Evolutionary conservation across 1,284 basidiomycete species (phyloP).

Genomic region (Garcileccinum viscosum): DNA sequence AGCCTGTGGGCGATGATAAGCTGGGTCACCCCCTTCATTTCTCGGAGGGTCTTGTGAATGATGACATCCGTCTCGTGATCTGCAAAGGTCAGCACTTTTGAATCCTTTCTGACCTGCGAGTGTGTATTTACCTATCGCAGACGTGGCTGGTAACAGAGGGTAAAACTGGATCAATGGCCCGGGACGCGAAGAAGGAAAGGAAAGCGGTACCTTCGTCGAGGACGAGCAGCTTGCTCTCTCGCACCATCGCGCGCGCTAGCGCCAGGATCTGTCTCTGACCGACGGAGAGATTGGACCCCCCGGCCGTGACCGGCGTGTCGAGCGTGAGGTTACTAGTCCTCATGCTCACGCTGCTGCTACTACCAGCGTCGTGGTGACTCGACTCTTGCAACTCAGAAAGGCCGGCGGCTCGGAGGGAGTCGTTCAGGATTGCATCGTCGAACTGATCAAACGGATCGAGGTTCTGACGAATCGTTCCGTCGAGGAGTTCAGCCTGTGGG

Average conservation of each 20-base stretch:
- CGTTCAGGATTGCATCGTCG: conserved; percentile 68
- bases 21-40: conserved; percentile 38
- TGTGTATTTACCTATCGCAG: conserved; percentile 1
- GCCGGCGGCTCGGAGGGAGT: conserved; percentile 59
- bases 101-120: neutral
- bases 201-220: conserved; percentile 39
- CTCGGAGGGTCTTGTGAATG: conserved; percentile 39
- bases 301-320: conserved; percentile 54
- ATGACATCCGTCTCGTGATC: conserved; percentile 39
- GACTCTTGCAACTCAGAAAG: conserved; percentile 59
- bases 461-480: conserved; percentile 62
- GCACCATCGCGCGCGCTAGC: conserved; percentile 46
- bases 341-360: neutral
- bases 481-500: conserved; percentile 64
- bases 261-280: conserved; percentile 74
- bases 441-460: conserved; percentile 76
- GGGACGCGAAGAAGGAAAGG: conserved; percentile 13
- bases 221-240: conserved; percentile 39
- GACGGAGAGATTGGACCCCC: conserved; percentile 70
- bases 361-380: conserved; percentile 45
- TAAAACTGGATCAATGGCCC: neutral
- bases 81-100: neutral
- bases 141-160: neutral
- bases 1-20: conserved; percentile 45
- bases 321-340: conserved; percentile 23